Evolutionary conservation across 352 stramenopile genomes (phyloP).

Genomic region (Chrysophaeum taylorii): DNA sequence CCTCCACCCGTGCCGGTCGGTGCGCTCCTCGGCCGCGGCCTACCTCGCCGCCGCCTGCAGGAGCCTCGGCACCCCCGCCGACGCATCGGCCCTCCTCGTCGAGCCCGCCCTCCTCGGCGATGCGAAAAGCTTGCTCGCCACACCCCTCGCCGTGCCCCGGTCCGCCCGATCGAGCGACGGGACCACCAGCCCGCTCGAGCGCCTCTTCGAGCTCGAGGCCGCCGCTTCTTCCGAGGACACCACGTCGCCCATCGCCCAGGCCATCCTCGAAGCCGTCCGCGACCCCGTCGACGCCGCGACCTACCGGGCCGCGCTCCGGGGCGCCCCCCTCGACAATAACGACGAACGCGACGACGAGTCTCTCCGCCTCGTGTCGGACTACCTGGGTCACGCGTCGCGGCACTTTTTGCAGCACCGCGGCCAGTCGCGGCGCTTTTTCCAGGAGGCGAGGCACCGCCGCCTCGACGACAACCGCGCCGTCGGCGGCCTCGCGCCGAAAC

Average conservation of each 20-base stretch:
- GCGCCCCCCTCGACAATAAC: not conserved
- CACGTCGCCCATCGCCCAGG: no score
- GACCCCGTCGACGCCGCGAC: not conserved
- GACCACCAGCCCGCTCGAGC: no score
- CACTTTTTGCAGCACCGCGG: not conserved
- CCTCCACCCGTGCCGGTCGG: conserved; percentile 46
- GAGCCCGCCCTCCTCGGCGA: conserved; percentile 71
- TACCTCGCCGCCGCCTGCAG: conserved; percentile 67
- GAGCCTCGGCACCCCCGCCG: conserved; percentile 64
- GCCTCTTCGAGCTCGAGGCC: no score
- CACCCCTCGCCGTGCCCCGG: no score
- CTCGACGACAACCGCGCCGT: not conserved
- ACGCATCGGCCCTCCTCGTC: conserved; percentile 74
- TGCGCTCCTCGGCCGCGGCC: conserved; percentile 33
- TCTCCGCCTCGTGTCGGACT: not conserved
- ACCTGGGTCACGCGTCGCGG: not conserved
- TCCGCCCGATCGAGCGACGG: no score
- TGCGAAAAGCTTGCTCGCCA: no score
- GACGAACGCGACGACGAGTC: not conserved
- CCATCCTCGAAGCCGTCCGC: not conserved
- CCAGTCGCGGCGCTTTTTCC: not conserved
- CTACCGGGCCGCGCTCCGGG: not conserved
- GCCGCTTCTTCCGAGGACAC: no score
- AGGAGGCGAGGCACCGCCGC: not conserved
- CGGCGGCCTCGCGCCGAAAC: not conserved